These are phyloP conservation scores for Peziza echinospora DNA, from an alignment of 495 filamentous ascomycete species.

Conservation along the genomic window DNA sequence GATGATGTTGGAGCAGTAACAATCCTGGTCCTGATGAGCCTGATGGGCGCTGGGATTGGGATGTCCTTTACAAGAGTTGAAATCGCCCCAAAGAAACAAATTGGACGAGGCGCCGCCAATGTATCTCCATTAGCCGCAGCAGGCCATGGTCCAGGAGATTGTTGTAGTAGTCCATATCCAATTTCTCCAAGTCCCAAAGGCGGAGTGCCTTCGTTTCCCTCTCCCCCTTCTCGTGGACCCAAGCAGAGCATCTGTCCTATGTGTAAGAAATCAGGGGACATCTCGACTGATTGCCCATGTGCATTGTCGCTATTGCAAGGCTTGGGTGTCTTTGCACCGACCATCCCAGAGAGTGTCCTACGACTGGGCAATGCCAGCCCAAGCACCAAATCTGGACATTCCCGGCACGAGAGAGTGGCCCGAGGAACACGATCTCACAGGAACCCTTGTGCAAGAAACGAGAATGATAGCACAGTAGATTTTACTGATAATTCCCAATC, in stretches of 20 bases:
- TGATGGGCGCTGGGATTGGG: neutral
- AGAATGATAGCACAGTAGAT: no score
- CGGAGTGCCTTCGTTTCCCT: neutral
- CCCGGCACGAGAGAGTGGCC: no score
- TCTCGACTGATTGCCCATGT: neutral
- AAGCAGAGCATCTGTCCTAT: neutral
- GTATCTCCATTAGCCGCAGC: neutral
- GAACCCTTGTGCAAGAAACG: no score
- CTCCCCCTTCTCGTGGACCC: neutral
- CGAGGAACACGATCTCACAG: no score
- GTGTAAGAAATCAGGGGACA: neutral
- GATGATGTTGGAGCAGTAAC: neutral
- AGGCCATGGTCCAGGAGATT: neutral
- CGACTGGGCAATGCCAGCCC: no score
- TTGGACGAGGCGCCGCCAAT: neutral
- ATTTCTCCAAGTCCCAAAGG: neutral
- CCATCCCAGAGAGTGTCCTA: neutral
- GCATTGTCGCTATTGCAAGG: neutral
- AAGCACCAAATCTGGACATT: no score
- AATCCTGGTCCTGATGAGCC: neutral
- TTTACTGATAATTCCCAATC: no score
- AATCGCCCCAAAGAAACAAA: neutral
- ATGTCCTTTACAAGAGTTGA: neutral
- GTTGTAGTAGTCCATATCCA: neutral
- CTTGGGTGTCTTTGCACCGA: neutral